phyloP scores from a whole-genome alignment of 257 asterid species.

The Salvia rosmarinus region DNA sequence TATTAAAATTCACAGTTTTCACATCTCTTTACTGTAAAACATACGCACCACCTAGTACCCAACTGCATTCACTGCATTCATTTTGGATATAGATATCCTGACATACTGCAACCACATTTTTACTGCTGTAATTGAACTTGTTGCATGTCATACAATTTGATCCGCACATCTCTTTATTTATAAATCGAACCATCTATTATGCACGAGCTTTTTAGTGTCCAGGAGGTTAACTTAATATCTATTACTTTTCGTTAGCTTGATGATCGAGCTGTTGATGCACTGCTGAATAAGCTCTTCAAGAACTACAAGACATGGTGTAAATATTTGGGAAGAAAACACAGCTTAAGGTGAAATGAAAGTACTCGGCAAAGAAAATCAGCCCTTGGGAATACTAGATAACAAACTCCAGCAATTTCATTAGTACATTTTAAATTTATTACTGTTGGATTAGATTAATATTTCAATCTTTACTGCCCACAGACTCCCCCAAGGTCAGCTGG shows the following conservation, averaged over 20 bases:
- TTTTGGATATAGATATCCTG: constrained; percentile 13
- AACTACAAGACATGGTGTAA: constrained; percentile 99
- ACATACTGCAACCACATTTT: constrained; percentile 2
- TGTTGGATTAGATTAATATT: constrained; percentile 25
- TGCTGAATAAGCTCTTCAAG: constrained; percentile 89
- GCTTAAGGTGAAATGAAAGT: constrained; percentile 71
- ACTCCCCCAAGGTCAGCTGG: constrained; percentile 84
- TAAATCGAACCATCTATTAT: constrained; percentile 7
- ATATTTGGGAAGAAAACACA: constrained; percentile 90
- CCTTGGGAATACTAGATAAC: neutral
- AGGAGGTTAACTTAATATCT: constrained; percentile 30
- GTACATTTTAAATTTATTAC: neutral
- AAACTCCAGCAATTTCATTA: constrained; percentile 10
- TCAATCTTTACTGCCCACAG: constrained; percentile 44
- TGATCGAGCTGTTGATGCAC: constrained; percentile 92
- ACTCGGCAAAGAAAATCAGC: constrained; percentile 7
- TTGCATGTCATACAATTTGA: neutral
- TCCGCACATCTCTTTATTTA: neutral
- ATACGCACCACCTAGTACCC: constrained; percentile 13
- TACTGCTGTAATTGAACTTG: constrained; percentile 7
- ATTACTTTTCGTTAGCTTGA: constrained; percentile 64
- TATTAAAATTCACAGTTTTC: constrained; percentile 13
- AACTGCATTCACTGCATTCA: constrained; percentile 11
- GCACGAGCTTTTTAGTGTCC: constrained; percentile 19
- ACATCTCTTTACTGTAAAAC: constrained; percentile 14